Evolutionary conservation across 2,329 filamentous ascomycete genomes (phyloP).

Genomic region (Aspergillus fumigatiaffinis): DNA sequence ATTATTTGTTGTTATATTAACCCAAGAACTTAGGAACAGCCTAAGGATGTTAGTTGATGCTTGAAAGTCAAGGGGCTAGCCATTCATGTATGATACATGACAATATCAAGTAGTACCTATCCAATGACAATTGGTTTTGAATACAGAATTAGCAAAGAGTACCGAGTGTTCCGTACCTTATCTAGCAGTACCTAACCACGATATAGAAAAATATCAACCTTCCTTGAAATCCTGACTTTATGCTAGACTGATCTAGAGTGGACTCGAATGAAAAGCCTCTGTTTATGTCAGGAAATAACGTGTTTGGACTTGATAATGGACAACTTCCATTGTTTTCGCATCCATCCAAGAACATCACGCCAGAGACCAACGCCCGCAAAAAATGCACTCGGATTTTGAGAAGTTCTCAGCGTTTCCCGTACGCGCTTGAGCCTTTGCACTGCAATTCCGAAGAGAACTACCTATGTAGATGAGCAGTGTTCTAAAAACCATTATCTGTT

Average conservation of each 20-base stretch:
- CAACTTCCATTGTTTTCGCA: neutral
- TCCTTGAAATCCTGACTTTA: neutral
- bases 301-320: neutral
- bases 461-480: too few relatives aligned
- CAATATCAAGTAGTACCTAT: too few relatives aligned
- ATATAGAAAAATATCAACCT: neutral
- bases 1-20: too few relatives aligned
- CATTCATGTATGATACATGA: neutral
- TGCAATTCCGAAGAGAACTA: too few relatives aligned
- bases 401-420: neutral
- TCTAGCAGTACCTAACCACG: too few relatives aligned
- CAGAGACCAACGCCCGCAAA: neutral
- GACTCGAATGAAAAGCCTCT: neutral
- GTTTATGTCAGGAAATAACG: neutral
- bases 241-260: neutral
- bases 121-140: neutral
- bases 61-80: neutral
- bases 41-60: too few relatives aligned
- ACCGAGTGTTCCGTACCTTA: neutral
- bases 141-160: neutral
- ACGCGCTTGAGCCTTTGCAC: neutral
- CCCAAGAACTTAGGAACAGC: too few relatives aligned
- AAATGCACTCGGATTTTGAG: neutral
- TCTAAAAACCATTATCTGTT: neutral
- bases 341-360: neutral